Percentiles rank a stretch among this genome's conserved stretches.
Evolutionary conservation across 2,329 filamentous ascomycete genomes (phyloP).

Genomic region (Colletotrichum falcatum): DNA sequence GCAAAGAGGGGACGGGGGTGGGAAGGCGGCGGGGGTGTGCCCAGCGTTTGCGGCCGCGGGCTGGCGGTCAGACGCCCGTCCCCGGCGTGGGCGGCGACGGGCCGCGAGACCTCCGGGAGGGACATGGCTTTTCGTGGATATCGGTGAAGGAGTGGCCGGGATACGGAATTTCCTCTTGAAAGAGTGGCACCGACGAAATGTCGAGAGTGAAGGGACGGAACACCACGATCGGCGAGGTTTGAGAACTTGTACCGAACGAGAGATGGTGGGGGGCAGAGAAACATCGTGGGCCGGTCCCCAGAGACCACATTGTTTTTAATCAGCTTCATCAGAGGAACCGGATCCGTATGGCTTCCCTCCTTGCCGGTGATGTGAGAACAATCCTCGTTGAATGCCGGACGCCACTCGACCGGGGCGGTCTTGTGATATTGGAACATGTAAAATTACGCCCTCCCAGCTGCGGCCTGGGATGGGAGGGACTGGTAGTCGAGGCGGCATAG

Average conservation of each 20-base stretch:
- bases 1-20: background rate
- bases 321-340: background rate
- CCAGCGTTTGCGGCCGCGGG: background rate
- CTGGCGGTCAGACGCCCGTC: conserved; percentile 14
- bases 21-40: background rate
- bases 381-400: background rate
- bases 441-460: conserved; percentile 6
- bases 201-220: conserved; percentile 8
- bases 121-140: background rate
- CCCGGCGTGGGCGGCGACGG: background rate
- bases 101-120: conserved; percentile 15
- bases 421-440: conserved; percentile 13
- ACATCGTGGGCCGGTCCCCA: background rate
- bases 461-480: background rate
- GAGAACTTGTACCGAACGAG: background rate
- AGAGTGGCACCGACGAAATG: conserved; percentile 12
- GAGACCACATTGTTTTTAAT: conserved; percentile 5
- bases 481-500: background rate
- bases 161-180: conserved; percentile 14
- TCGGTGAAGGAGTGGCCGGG: conserved; percentile 1
- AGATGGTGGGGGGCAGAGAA: background rate
- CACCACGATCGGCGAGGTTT: conserved; percentile 1
- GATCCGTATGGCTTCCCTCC: background rate
- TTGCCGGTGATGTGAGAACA: background rate
- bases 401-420: background rate